These are phyloP conservation scores for Phytophthora sp. DNA, from an alignment of 352 stramenopile genomes.

Conservation along the genomic window DNA sequence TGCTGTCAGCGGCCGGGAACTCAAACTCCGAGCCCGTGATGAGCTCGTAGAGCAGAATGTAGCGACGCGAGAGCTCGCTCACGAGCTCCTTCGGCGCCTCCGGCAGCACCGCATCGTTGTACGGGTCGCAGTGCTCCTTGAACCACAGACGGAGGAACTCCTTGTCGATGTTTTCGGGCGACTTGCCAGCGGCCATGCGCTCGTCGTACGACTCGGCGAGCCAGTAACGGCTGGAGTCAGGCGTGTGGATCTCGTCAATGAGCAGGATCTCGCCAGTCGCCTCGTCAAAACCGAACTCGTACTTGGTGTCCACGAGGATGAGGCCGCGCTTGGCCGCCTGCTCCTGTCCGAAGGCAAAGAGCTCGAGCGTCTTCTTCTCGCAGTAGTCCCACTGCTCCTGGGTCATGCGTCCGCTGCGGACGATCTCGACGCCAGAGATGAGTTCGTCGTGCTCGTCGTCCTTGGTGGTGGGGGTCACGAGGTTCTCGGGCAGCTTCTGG, in stretches of 20 bases:
- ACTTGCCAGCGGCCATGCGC: constrained; percentile 84
- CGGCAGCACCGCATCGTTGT: constrained; percentile 95
- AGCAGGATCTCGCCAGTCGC: constrained; percentile 93
- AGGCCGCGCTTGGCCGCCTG: constrained; percentile 92
- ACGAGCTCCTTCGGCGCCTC: constrained; percentile 97
- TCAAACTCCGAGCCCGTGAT: constrained; percentile 97
- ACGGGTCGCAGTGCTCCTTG: constrained; percentile 97
- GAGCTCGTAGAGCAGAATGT: constrained; percentile 99
- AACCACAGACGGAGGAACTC: constrained; percentile 99
- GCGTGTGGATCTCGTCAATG: constrained; percentile 99
- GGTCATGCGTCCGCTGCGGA: constrained; percentile 95
- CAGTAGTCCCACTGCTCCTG: constrained; percentile 97
- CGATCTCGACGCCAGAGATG: constrained; percentile 95
- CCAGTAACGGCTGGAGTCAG: constrained; percentile 97
- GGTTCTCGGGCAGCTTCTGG: constrained; percentile 94
- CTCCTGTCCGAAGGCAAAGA: constrained; percentile 94
- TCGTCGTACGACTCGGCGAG: constrained; percentile 91
- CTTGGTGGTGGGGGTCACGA: constrained; percentile 99
- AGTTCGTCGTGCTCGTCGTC: constrained; percentile 98
- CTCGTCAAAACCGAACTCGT: constrained; percentile 85
- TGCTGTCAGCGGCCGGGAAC: constrained; percentile 59
- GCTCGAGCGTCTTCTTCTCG: constrained; percentile 89
- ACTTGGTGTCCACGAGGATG: constrained; percentile 99
- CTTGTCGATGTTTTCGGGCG: constrained; percentile 99
- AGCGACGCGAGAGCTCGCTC: constrained; percentile 95